phyloP scores from a whole-genome alignment of 176 grass and related monocot genomes.

The Carex kokanica region DNA sequence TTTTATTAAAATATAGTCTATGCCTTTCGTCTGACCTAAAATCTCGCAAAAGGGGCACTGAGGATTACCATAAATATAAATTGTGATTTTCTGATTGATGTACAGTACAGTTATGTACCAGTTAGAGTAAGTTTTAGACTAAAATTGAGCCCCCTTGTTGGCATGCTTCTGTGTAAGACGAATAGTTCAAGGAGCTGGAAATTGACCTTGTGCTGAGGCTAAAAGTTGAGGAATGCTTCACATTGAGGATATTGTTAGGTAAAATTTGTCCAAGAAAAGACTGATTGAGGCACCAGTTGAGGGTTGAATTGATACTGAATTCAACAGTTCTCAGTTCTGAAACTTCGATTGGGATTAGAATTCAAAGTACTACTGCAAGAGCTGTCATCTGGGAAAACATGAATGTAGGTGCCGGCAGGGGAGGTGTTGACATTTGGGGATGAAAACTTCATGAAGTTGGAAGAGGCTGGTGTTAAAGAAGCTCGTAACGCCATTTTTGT shows the following conservation, averaged over 20 bases:
- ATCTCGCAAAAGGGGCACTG: not conserved
- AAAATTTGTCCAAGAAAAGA: not conserved
- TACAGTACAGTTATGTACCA: not conserved
- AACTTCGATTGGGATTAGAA: not conserved
- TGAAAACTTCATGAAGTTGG: slow-evolving; percentile 63
- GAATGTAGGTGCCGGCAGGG: slow-evolving; percentile 74
- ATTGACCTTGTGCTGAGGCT: not conserved
- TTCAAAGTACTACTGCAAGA: not conserved
- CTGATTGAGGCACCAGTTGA: not conserved
- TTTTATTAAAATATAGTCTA: not conserved
- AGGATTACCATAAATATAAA: not conserved
- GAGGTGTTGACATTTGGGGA: slow-evolving; percentile 79
- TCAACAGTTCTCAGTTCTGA: not conserved
- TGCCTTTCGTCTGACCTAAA: slow-evolving; percentile 2
- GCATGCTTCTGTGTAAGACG: not conserved
- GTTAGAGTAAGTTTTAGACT: not conserved
- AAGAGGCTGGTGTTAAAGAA: slow-evolving; percentile 83
- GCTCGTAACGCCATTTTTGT: slow-evolving; percentile 74
- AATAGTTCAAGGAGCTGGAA: not conserved
- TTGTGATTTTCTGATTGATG: not conserved
- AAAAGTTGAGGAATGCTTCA: not conserved
- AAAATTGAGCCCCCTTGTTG: not conserved
- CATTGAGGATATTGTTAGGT: not conserved
- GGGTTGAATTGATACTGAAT: not conserved
- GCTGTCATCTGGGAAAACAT: not conserved